These are phyloP conservation scores for Ogataea angusta DNA, from an alignment of 805 yeast species.

Conservation along the genomic window DNA sequence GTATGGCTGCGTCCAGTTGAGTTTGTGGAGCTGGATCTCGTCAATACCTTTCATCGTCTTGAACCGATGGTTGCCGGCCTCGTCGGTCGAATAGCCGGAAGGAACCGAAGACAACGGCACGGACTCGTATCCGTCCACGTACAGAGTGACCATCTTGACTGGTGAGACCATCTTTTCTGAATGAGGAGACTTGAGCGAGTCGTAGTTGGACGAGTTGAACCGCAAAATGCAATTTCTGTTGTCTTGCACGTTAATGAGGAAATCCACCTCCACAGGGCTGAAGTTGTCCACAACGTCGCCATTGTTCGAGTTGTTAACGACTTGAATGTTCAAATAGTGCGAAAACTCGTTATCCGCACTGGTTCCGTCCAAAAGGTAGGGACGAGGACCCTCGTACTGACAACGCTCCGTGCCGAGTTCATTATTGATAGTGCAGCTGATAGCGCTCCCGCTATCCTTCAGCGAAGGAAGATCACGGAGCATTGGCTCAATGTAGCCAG, in stretches of 20 bases:
- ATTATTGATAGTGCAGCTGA: conserved; percentile 36
- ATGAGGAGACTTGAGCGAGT: conserved; percentile 26
- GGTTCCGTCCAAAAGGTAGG: conserved; percentile 43
- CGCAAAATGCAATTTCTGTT: conserved; percentile 62
- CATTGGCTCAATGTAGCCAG: conserved; percentile 44
- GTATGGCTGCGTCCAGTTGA: conserved; percentile 50
- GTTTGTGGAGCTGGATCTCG: conserved; percentile 59
- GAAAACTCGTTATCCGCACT: conserved; percentile 32
- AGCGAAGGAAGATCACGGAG: conserved; percentile 65
- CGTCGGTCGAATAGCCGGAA: conserved; percentile 43
- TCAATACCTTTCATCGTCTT: conserved; percentile 64
- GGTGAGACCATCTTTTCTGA: conserved; percentile 47
- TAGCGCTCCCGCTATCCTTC: conserved; percentile 30
- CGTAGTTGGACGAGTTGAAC: conserved; percentile 50
- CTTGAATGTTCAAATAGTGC: conserved; percentile 48
- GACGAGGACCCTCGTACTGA: conserved; percentile 46
- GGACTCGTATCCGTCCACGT: conserved; percentile 27
- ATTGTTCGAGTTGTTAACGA: conserved; percentile 46
- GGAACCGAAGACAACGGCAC: conserved; percentile 30
- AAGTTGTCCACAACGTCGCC: conserved; percentile 36
- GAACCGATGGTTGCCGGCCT: conserved; percentile 36
- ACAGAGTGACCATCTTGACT: conserved; percentile 59
- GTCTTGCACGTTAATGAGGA: conserved; percentile 54
- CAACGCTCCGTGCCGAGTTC: conserved; percentile 53
- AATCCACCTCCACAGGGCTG: conserved; percentile 63